Percentiles rank a stretch among this genome's conserved stretches.
Conservation (phyloP, 2,329 filamentous ascomycete species). For the Leptographium wingfieldii region DNA sequence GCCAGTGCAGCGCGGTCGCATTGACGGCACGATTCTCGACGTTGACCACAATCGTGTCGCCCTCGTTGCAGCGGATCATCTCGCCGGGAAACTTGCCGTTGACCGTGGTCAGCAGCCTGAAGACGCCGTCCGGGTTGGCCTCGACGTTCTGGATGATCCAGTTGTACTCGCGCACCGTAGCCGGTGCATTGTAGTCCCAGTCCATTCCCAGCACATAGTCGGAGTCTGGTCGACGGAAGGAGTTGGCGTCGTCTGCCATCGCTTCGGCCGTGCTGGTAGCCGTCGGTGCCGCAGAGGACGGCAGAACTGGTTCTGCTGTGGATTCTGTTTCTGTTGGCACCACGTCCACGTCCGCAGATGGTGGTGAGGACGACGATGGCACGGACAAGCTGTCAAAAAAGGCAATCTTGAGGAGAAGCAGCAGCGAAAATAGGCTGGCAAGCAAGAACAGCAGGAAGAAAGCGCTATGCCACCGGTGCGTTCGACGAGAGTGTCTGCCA, state of each 20-base stretch:
- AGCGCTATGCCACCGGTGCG: background rate
- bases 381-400: constrained; percentile 1
- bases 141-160: constrained; percentile 48
- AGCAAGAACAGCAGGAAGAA: constrained; percentile 1
- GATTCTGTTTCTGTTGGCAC: background rate
- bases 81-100: constrained; percentile 67
- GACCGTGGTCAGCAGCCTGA: constrained; percentile 52
- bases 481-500: background rate
- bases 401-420: constrained; percentile 11
- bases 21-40: constrained; percentile 51
- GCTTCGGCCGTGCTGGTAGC: constrained; percentile 44
- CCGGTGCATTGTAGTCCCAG: constrained; percentile 41
- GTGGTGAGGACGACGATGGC: background rate
- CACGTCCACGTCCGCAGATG: background rate
- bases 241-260: constrained; percentile 10
- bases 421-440: constrained; percentile 5
- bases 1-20: constrained; percentile 53
- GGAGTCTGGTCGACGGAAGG: constrained; percentile 18
- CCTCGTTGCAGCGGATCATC: constrained; percentile 58
- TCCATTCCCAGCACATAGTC: constrained; percentile 44
- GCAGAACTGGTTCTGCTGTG: constrained; percentile 18
- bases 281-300: constrained; percentile 46
- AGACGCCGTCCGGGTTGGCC: constrained; percentile 57
- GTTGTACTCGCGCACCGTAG: constrained; percentile 41
- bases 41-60: constrained; percentile 57